These are phyloP conservation scores for Comarum palustre DNA, from an alignment of 306 rosid genomes.

Conservation along the genomic window DNA sequence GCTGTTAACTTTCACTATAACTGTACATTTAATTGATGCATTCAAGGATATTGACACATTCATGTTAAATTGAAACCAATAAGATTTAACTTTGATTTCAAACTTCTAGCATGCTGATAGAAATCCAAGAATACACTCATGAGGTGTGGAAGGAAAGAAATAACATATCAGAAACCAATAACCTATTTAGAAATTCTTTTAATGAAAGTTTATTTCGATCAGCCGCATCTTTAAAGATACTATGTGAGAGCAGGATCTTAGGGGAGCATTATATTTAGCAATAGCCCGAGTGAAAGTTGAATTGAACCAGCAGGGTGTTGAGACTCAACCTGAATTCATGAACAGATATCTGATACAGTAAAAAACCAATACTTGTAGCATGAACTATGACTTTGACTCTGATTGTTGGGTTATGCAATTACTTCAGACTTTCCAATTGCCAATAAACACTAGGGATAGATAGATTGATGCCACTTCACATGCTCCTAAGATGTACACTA, in stretches of 20 bases:
- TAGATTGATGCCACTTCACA: background rate
- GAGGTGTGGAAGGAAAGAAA: background rate
- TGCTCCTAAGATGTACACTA: background rate
- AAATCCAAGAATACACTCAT: background rate
- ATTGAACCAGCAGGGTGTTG: background rate
- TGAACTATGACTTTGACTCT: background rate
- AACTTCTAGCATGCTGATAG: constrained; percentile 1
- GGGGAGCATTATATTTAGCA: background rate
- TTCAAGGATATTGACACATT: constrained; percentile 14
- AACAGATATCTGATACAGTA: background rate
- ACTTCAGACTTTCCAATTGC: background rate
- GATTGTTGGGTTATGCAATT: background rate
- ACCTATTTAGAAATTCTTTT: background rate
- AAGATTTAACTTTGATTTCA: constrained; percentile 8
- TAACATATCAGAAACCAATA: background rate
- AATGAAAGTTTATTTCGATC: background rate
- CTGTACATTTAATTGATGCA: too few relatives aligned
- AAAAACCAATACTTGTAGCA: background rate
- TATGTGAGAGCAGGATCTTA: background rate
- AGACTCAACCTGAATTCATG: constrained; percentile 2
- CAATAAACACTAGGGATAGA: background rate
- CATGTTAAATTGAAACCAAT: background rate
- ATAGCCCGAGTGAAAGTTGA: background rate
- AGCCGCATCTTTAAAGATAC: background rate
- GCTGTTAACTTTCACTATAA: too few relatives aligned